phyloP scores from a whole-genome alignment of 192 early-diverging fungal genomes.

The Paraglomus occultum region DNA sequence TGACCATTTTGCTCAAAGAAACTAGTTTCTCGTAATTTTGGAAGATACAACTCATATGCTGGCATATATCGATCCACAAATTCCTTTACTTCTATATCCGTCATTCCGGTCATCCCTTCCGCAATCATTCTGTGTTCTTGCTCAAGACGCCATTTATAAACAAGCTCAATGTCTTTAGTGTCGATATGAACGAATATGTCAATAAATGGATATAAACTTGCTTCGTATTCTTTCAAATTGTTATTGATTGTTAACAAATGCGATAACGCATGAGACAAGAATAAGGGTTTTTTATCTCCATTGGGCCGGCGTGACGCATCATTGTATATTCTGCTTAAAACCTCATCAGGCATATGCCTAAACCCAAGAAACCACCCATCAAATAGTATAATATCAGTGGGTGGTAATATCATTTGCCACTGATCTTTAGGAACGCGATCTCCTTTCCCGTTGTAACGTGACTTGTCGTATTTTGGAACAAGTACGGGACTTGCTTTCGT shows the following conservation, averaged over 20 bases:
- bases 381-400: slow-evolving; percentile 80
- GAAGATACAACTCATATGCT: slow-evolving; percentile 66
- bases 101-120: slow-evolving; percentile 56
- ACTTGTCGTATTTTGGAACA: slow-evolving; percentile 85
- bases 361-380: slow-evolving; percentile 96
- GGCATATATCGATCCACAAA: slow-evolving; percentile 93
- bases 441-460: slow-evolving; percentile 69
- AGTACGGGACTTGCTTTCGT: slow-evolving; percentile 29
- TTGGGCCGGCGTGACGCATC: slow-evolving; percentile 6
- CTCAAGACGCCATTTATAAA: slow-evolving; percentile 85
- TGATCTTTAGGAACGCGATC: slow-evolving; percentile 61
- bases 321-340: slow-evolving; percentile 31
- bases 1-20: slow-evolving; percentile 39
- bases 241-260: slow-evolving; percentile 49
- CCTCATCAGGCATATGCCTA: slow-evolving; percentile 47
- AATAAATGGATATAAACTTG: slow-evolving; percentile 59
- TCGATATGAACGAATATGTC: slow-evolving; percentile 77
- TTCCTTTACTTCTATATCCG: slow-evolving; percentile 69
- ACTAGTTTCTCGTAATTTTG: slow-evolving; percentile 42
- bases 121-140: slow-evolving; percentile 71
- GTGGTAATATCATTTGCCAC: slow-evolving; percentile 56
- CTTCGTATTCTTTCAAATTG: slow-evolving; percentile 54
- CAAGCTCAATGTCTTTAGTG: slow-evolving; percentile 55
- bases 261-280: slow-evolving; percentile 40
- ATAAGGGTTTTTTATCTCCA: background rate